Percentiles rank a stretch among this genome's conserved stretches.
phyloP scores from a whole-genome alignment of 164 flowering plant species.

The Vitis rotundifolia region DNA sequence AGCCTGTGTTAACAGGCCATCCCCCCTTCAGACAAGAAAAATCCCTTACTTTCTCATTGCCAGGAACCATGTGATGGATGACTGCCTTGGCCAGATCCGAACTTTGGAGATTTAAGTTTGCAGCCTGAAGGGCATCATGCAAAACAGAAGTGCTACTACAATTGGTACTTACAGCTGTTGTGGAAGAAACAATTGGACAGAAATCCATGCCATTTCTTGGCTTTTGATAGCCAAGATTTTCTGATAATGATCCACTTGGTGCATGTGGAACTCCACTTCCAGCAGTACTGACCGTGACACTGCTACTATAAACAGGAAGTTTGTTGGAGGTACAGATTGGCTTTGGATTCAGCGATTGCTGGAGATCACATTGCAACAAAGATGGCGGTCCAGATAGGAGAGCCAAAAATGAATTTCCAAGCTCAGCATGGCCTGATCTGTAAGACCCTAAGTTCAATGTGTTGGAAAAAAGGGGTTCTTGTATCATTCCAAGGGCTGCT shows the following conservation, averaged over 20 bases:
- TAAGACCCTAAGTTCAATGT: constrained; percentile 20
- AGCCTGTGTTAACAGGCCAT: constrained; percentile 11
- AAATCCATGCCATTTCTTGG: constrained; percentile 19
- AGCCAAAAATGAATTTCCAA: constrained; percentile 48
- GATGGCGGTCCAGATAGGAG: constrained; percentile 49
- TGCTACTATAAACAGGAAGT: constrained; percentile 15
- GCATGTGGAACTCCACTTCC: constrained; percentile 23
- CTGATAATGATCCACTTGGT: constrained; percentile 23
- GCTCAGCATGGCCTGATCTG: constrained; percentile 27
- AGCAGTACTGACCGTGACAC: constrained; percentile 11
- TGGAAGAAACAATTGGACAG: constrained; percentile 22
- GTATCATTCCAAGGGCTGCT: constrained; percentile 19
- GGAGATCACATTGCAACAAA: constrained; percentile 34
- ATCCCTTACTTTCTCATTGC: constrained; percentile 23
- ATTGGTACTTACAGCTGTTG: constrained; percentile 13
- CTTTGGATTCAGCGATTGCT: constrained; percentile 28
- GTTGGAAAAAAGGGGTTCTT: constrained; percentile 26
- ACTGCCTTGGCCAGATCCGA: constrained; percentile 23
- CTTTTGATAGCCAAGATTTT: constrained; percentile 19
- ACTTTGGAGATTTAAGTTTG: constrained; percentile 17
- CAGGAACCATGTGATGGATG: constrained; percentile 17
- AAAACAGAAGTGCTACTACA: constrained; percentile 15
- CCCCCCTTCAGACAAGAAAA: constrained; percentile 21
- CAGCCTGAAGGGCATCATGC: constrained; percentile 21
- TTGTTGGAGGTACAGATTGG: constrained; percentile 14